Base-by-base conservation (phyloP, 345 rosid species). In the Acer yangbiense region DNA sequence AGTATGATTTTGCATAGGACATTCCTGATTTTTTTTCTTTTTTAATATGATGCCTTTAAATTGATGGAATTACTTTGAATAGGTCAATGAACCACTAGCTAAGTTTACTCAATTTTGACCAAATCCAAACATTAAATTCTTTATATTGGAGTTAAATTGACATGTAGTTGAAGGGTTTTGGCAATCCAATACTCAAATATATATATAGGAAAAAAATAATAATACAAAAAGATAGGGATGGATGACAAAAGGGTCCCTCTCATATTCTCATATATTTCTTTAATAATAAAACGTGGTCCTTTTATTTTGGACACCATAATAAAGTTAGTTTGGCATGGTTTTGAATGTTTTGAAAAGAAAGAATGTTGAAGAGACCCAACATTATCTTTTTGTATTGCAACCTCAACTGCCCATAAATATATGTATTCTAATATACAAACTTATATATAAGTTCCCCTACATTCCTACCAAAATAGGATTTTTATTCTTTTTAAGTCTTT, bases 391-490 rank as follows among this genome's bases (percentile, higher is more conserved):
- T 23, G 58, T 54, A 54, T 62, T 73, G 57, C 50, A 43, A 18
- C 27, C 69, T 48, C 46, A 63, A 63, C 60, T 5, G 48, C 61
- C 62, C 60, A 61, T 39, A 62, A 50, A 39, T 54, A 39, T 54
- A 54, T 16, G n/a, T 16, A 44, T 21, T 35, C 39, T 35, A 35
- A 16, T 14, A 55, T 54, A 62, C 7, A 39, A 18, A 7, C 10
- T 13, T n/a, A 11, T 0, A 17, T 43, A 46, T 9, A 6, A 73
- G 58, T 62, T 25, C 67, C 67, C 58, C 76, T 61, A 14, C 68
- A 61, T 74, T 63, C 44, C 77, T 27, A 74, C 69, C 46, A 18
- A 54, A 43, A 62, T n/a, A 18, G n/a, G 50, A 55, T 63, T 63
- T 63, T 44, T 46, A 10, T 27, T 64, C 69, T 64, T 64, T 74